A percentile compares a stretch with the other conserved stretches of the same genome.
Conservation (phyloP, 2,329 filamentous ascomycete species). For the Beauveria medogensis region DNA sequence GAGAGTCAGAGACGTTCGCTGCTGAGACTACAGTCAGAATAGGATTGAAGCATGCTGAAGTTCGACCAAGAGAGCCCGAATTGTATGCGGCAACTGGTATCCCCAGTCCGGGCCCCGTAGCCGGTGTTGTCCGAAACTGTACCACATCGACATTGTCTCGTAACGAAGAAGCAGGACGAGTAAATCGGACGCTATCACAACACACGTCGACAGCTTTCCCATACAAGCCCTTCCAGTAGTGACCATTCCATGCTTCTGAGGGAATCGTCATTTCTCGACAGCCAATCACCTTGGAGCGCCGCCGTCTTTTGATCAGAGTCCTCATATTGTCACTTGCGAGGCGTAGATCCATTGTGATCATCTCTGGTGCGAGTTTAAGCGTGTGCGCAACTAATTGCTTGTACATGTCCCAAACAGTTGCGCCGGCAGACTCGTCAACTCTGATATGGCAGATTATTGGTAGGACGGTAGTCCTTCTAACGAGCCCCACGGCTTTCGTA, state of each 20-base stretch:
- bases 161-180: constrained; percentile 46
- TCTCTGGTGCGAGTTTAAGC: constrained; percentile 55
- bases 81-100: constrained; percentile 58
- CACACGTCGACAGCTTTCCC: constrained; percentile 47
- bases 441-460: constrained; percentile 44
- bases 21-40: constrained; percentile 37
- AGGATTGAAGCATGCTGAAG: constrained; percentile 58
- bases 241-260: constrained; percentile 46
- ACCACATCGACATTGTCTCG: constrained; percentile 56
- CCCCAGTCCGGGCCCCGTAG: constrained; percentile 29
- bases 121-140: constrained; percentile 43
- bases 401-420: constrained; percentile 30
- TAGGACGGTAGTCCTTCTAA: constrained; percentile 51
- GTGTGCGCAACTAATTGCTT: constrained; percentile 51
- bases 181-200: constrained; percentile 55
- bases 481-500: constrained; percentile 17
- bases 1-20: constrained; percentile 22
- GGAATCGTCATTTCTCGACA: constrained; percentile 36
- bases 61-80: constrained; percentile 52
- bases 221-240: constrained; percentile 48
- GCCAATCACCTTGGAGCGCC: constrained; percentile 54
- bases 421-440: constrained; percentile 12
- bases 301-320: constrained; percentile 41
- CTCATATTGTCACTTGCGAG: constrained; percentile 43
- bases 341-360: constrained; percentile 52